Percentiles rank a stretch among this genome's conserved stretches.
Evolutionary conservation across 2,329 filamentous ascomycete species (phyloP).

Genomic region (Colletotrichum musicola): DNA sequence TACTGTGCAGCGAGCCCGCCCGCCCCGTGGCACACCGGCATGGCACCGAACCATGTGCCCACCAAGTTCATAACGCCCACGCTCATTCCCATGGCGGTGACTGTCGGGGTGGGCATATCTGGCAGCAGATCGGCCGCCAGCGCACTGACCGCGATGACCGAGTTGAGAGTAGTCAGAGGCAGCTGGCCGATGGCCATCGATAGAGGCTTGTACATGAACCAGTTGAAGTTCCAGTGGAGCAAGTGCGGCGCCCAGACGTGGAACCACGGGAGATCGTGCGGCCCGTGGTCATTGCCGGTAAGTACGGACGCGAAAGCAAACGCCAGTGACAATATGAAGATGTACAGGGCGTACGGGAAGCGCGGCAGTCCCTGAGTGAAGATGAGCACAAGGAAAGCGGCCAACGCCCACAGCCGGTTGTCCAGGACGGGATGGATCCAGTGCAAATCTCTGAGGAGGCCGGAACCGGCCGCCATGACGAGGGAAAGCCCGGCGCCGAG

Average conservation of each 20-base stretch:
- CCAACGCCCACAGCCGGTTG: slow-evolving; percentile 82
- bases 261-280: slow-evolving; percentile 61
- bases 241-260: slow-evolving; percentile 71
- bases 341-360: slow-evolving; percentile 82
- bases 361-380: slow-evolving; percentile 72
- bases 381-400: slow-evolving; percentile 79
- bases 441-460: slow-evolving; percentile 74
- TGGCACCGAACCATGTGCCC: slow-evolving; percentile 91
- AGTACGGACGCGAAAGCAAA: slow-evolving; percentile 66
- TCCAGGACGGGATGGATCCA: slow-evolving; percentile 80
- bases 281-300: slow-evolving; percentile 41
- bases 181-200: slow-evolving; percentile 85
- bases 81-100: slow-evolving; percentile 83
- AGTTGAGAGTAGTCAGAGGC: slow-evolving; percentile 92
- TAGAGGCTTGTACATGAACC: slow-evolving; percentile 50
- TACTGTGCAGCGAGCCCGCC: slow-evolving; percentile 92
- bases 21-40: slow-evolving; percentile 95
- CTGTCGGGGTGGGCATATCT: slow-evolving; percentile 72
- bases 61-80: slow-evolving; percentile 87
- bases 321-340: slow-evolving; percentile 77
- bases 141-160: slow-evolving; percentile 87
- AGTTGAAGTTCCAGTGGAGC: slow-evolving; percentile 58
- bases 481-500: slow-evolving; percentile 90
- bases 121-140: slow-evolving; percentile 84
- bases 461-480: slow-evolving; percentile 79